Conservation (phyloP, 495 filamentous ascomycete genomes). For the Gamarada debralockiae region DNA sequence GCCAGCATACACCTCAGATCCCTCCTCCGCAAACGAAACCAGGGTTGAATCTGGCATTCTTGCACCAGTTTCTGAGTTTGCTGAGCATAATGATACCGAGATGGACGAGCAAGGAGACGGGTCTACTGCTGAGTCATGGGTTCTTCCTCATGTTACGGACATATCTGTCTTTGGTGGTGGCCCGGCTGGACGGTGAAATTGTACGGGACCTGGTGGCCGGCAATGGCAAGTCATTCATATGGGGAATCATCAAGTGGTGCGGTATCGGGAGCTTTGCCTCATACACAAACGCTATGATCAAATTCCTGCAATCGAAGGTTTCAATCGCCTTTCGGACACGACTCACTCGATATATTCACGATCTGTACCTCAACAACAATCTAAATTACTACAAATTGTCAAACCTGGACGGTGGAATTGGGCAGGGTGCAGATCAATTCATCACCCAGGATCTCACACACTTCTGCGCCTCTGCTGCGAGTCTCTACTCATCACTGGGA, state of each 20-base stretch:
- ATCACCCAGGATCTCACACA: conserved; percentile 96
- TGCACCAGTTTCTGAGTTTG: conserved; percentile 94
- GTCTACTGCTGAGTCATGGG: conserved; percentile 80
- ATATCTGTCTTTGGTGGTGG: conserved; percentile 90
- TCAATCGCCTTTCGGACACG: conserved; percentile 97
- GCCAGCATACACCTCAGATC: conserved; percentile 52
- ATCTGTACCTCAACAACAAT: conserved; percentile 90
- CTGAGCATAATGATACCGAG: conserved; percentile 96
- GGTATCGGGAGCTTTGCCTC: conserved; percentile 67
- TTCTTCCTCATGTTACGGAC: conserved; percentile 87
- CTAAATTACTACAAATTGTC: conserved; percentile 94
- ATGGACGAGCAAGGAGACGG: conserved; percentile 93
- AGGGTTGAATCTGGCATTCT: conserved; percentile 93
- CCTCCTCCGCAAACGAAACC: conserved; percentile 89
- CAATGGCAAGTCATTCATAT: conserved; percentile 81
- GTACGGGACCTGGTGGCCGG: conserved; percentile 93
- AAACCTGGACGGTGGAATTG: conserved; percentile 91
- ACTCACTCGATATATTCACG: conserved; percentile 94
- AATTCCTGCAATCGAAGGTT: conserved; percentile 95
- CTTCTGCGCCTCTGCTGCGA: conserved; percentile 90
- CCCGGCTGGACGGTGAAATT: conserved; percentile 91
- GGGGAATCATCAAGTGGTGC: conserved; percentile 79
- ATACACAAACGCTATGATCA: conserved; percentile 96
- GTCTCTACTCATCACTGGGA: conserved; percentile 90
- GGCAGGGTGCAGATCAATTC: conserved; percentile 90